These are phyloP conservation scores for Echinochloa phyllopogon DNA, from an alignment of 176 grass and related monocot species.

Conservation along the genomic window DNA sequence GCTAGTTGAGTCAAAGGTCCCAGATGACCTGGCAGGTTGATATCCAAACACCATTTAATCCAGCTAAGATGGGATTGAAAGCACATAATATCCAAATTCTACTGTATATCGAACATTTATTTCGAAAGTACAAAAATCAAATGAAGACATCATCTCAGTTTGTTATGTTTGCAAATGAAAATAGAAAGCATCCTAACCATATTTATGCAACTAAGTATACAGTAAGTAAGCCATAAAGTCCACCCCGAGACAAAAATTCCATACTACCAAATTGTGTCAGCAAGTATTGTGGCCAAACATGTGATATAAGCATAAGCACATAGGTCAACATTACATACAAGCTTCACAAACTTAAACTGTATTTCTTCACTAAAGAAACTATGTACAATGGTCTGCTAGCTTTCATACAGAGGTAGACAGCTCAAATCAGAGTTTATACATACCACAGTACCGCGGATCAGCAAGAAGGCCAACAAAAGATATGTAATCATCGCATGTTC, in stretches of 20 bases:
- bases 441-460: conserved; percentile 93
- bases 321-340: conserved; percentile 23
- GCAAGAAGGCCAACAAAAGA: conserved; percentile 94
- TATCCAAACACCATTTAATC: conserved; percentile 22
- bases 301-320: neutral
- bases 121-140: neutral
- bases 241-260: conserved; percentile 15
- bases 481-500: conserved; percentile 72
- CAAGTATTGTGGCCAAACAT: conserved; percentile 26
- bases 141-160: conserved; percentile 11
- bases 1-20: neutral
- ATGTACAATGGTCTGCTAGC: neutral
- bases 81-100: neutral
- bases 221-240: conserved; percentile 5
- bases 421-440: conserved; percentile 20
- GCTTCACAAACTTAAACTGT: neutral
- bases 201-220: conserved; percentile 10
- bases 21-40: neutral
- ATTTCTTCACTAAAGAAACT: neutral
- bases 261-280: conserved; percentile 8
- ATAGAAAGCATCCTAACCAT: conserved; percentile 18
- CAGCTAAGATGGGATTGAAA: conserved; percentile 9
- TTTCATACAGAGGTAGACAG: conserved; percentile 25
- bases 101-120: conserved; percentile 24
- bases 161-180: neutral